Base-by-base conservation (phyloP, 164 flowering plant species). In the Nelumbo lutea region DNA sequence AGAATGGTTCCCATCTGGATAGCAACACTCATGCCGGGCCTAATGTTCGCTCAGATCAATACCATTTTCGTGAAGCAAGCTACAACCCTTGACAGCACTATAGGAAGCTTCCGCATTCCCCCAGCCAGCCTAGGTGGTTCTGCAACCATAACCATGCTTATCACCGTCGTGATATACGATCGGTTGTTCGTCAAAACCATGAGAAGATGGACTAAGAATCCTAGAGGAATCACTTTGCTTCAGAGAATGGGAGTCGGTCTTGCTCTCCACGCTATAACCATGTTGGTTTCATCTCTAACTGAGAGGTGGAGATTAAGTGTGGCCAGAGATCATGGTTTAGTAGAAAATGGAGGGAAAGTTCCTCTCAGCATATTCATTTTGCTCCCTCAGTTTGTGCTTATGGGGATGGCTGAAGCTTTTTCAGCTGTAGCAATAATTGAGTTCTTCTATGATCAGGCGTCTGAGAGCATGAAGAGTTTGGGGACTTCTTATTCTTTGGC, bases 11-110 rank as follows among this genome's bases (percentile, higher is more conserved):
- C 82, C 11, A 81, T 81, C 62, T 58, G 75, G 48, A 3, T 50
- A 8, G 74, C 83, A 7, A 76, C 79, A 63, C 68, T 83, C 46
- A 42, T 81, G 6, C 84, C 86, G 1, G 77, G 84, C 64, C 59
- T 27, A 40, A 67, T 62, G 27, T 27, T 27, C 27, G 27, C 27
- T 27, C 27, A 27, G 27, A 27, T 27, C 27, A 27, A 27, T 27
- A 83, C 85, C 40, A 82, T 82, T 44, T 82, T 82, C 62, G 68
- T 82, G 42, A 83, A 79, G 66, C 86, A 83, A 73, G 86, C 81
- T 51, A 69, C 77, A 9, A 81, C 84, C 1, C 81, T 83, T 10
- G 61, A 79, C 1, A 66, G 76, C 59, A 15, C 51, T 61, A 65
- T 83, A 50, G 78, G 80, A 1, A 64, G 56, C 51, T 75, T 80